A percentile compares a stretch with the other conserved stretches of the same genome.
Conservation (phyloP, 1,139 yeast species). For the Blastobotrys elegans region DNA sequence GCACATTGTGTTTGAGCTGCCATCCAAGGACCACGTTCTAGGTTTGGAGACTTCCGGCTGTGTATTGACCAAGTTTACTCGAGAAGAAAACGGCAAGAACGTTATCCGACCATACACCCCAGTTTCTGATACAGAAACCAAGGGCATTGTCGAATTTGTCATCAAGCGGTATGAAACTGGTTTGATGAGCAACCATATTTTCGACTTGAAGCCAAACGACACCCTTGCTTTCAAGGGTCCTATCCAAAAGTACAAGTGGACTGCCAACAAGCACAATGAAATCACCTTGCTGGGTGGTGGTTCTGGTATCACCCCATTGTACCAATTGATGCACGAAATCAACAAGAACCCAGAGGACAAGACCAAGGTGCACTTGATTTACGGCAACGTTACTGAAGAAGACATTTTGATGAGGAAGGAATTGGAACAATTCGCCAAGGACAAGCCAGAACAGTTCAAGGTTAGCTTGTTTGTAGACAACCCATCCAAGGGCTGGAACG, state of each 20-base stretch:
- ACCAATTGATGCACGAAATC: conserved; percentile 56
- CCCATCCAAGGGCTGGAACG: conserved; percentile 48
- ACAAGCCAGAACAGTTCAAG: conserved; percentile 69
- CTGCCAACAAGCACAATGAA: conserved; percentile 73
- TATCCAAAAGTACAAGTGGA: conserved; percentile 86
- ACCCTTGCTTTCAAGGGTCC: conserved; percentile 93
- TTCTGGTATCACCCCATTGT: conserved; percentile 92
- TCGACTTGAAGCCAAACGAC: conserved; percentile 68
- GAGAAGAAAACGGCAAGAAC: conserved; percentile 77
- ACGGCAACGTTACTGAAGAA: conserved; percentile 69
- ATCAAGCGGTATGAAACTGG: conserved; percentile 82
- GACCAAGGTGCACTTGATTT: conserved; percentile 74
- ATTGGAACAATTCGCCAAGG: conserved; percentile 59
- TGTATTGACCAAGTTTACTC: conserved; percentile 66
- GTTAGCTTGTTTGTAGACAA: conserved; percentile 78
- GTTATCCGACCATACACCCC: conserved; percentile 98
- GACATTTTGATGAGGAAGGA: conserved; percentile 78
- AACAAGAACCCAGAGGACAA: conserved; percentile 69
- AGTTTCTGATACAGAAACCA: conserved; percentile 58
- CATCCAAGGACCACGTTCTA: conserved; percentile 58
- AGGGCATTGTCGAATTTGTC: conserved; percentile 75
- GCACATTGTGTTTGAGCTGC: conserved; percentile 67
- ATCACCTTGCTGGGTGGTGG: conserved; percentile 93
- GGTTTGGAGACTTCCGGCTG: conserved; percentile 83
- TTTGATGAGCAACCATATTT: conserved; percentile 75